Evolutionary conservation across 352 stramenopile species (phyloP).

Genomic region (Phytophthora sp.): DNA sequence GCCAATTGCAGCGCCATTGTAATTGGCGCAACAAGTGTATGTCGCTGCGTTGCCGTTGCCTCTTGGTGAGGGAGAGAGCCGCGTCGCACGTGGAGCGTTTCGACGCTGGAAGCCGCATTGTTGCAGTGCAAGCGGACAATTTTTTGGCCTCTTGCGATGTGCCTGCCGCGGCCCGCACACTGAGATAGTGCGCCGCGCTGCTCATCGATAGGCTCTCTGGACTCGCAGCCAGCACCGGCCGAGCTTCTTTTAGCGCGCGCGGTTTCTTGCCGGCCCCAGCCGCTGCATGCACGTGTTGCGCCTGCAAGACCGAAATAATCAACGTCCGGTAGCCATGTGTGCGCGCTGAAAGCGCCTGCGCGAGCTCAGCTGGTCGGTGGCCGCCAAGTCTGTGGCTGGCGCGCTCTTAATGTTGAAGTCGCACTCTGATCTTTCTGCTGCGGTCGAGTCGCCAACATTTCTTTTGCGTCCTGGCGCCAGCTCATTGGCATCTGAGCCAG

Average conservation of each 20-base stretch:
- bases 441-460: neutral
- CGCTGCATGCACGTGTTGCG: neutral
- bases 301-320: too few relatives aligned
- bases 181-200: conserved; percentile 11
- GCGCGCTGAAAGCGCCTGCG: conserved; percentile 21
- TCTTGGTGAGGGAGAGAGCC: neutral
- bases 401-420: neutral
- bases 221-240: conserved; percentile 13
- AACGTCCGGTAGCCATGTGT: conserved; percentile 12
- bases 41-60: neutral
- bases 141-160: conserved; percentile 11
- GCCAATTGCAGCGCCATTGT: neutral
- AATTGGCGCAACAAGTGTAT: too few relatives aligned
- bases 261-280: neutral
- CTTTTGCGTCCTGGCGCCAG: neutral
- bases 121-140: neutral
- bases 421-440: conserved; percentile 15
- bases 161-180: too few relatives aligned
- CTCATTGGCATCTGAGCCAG: conserved; percentile 9
- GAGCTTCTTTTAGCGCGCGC: too few relatives aligned
- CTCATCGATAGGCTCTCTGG: conserved; percentile 16
- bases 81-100: neutral
- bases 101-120: neutral
- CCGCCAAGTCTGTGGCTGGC: neutral
- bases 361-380: neutral